Evolutionary conservation across 2,329 filamentous ascomycete genomes (phyloP).

Genomic region (Aspergillus jensenii): DNA sequence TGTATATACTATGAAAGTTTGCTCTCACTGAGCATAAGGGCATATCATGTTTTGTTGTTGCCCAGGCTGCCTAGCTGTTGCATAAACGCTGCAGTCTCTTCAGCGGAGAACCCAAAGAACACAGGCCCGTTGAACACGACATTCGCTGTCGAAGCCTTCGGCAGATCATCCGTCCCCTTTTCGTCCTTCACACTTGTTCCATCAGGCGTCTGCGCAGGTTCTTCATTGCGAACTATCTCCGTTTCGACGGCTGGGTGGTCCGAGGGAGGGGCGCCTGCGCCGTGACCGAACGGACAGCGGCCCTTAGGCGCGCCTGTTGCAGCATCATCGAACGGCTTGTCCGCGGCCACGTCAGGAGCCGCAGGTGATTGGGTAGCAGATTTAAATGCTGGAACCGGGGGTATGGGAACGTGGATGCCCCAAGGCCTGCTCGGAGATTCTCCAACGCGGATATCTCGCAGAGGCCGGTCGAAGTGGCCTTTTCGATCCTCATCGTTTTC

Average conservation of each 20-base stretch:
- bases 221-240: conserved; percentile 17
- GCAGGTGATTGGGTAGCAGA: conserved; percentile 27
- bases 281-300: conserved; percentile 38
- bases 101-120: conserved; percentile 86
- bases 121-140: conserved; percentile 92
- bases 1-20: neutral
- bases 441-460: conserved; percentile 88
- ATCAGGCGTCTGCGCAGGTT: conserved; percentile 8
- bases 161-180: conserved; percentile 10
- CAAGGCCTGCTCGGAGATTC: conserved; percentile 91
- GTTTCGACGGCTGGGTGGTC: conserved; percentile 14
- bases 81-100: conserved; percentile 76
- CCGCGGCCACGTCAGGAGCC: conserved; percentile 19
- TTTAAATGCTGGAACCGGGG: conserved; percentile 29
- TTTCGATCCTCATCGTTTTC: conserved; percentile 60
- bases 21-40: neutral
- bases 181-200: conserved; percentile 5
- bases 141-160: conserved; percentile 49
- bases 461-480: conserved; percentile 75
- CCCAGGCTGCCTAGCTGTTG: conserved; percentile 50
- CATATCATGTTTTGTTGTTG: conserved; percentile 8
- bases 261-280: conserved; percentile 16
- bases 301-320: conserved; percentile 15
- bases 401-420: conserved; percentile 79
- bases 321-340: conserved; percentile 17